Percentiles rank a stretch among this genome's conserved stretches.
phyloP scores from a whole-genome alignment of 2,329 filamentous ascomycete species.

The Pseudopyrenochaeta lycopersici region DNA sequence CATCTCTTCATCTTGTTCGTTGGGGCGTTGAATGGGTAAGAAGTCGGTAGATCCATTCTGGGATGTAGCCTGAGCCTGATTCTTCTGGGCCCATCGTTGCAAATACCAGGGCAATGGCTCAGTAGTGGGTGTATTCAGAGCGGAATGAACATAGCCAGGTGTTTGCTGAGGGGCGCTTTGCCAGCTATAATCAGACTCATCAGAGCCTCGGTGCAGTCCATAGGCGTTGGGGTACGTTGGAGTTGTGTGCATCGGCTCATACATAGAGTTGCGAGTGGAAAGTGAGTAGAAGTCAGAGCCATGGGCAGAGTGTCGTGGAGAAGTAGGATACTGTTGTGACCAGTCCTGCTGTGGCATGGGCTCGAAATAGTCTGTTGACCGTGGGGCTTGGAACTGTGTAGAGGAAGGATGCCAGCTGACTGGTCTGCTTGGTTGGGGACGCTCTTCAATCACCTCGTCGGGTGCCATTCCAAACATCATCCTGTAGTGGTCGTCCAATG shows the following conservation, averaged over 20 bases:
- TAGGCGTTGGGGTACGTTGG: slow-evolving; percentile 21
- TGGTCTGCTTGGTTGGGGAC: slow-evolving; percentile 57
- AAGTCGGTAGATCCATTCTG: slow-evolving; percentile 54
- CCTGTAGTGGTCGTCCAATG: slow-evolving; percentile 52
- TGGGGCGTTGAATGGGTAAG: slow-evolving; percentile 59
- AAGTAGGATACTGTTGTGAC: slow-evolving; percentile 29
- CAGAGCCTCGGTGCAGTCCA: slow-evolving; percentile 28
- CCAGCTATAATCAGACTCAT: slow-evolving; percentile 42
- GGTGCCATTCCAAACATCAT: slow-evolving; percentile 51
- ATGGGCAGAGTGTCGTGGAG: slow-evolving; percentile 35
- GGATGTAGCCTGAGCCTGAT: slow-evolving; percentile 34
- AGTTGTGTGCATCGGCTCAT: slow-evolving; percentile 27
- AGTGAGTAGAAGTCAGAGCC: slow-evolving; percentile 47
- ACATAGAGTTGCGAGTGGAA: slow-evolving; percentile 45
- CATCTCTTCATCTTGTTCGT: slow-evolving; percentile 60
- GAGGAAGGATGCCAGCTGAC: slow-evolving; percentile 80
- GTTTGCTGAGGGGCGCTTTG: slow-evolving; percentile 33
- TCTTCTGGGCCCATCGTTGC: slow-evolving; percentile 48
- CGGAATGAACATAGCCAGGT: slow-evolving; percentile 33
- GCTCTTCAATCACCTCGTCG: slow-evolving; percentile 36
- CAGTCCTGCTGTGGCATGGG: slow-evolving; percentile 39
- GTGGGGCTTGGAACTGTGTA: slow-evolving; percentile 48
- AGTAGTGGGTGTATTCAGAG: slow-evolving; percentile 41
- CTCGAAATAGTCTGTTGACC: slow-evolving; percentile 32
- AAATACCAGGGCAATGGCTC: slow-evolving; percentile 49